These are phyloP conservation scores for Marasmius fiardii DNA, from an alignment of 1,284 basidiomycete genomes.

Conservation along the genomic window DNA sequence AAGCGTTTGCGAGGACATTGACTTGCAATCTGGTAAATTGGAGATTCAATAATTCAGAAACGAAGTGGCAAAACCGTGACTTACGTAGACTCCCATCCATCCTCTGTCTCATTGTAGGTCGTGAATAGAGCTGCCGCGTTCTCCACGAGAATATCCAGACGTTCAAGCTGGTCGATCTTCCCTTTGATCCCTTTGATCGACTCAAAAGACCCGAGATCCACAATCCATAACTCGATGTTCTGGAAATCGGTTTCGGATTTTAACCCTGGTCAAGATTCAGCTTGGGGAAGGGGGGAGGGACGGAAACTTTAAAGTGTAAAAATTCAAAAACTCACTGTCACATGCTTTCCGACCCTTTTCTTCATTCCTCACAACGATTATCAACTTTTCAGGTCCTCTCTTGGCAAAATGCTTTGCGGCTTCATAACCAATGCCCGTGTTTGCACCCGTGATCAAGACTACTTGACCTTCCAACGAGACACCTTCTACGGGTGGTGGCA, in stretches of 20 bases:
- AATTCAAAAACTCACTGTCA: conserved; percentile 14
- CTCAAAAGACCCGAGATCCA: conserved; percentile 35
- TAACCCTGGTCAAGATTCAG: conserved; percentile 21
- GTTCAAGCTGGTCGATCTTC: conserved; percentile 29
- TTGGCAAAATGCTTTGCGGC: conserved; percentile 28
- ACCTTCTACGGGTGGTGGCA: conserved; percentile 12
- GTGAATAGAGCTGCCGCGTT: conserved; percentile 30
- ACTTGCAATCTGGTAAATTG: conserved; percentile 34
- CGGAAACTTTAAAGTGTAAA: background rate
- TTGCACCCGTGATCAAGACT: conserved; percentile 28
- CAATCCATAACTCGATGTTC: conserved; percentile 29
- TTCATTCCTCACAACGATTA: conserved; percentile 25
- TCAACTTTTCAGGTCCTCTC: conserved; percentile 26
- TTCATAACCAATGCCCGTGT: conserved; percentile 30
- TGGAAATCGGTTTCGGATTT: conserved; percentile 28
- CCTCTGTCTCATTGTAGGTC: conserved; percentile 23
- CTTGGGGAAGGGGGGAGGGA: background rate
- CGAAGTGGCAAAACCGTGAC: too few species aligned
- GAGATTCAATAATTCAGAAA: background rate
- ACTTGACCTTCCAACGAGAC: conserved; percentile 28
- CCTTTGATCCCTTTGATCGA: conserved; percentile 36
- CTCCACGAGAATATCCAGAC: conserved; percentile 37
- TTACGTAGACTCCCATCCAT: conserved; percentile 37
- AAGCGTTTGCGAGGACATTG: conserved; percentile 35
- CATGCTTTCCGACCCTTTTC: conserved; percentile 21